Evolutionary conservation across 2,329 filamentous ascomycete species (phyloP).

Genomic region (Penicillium digitatum): DNA sequence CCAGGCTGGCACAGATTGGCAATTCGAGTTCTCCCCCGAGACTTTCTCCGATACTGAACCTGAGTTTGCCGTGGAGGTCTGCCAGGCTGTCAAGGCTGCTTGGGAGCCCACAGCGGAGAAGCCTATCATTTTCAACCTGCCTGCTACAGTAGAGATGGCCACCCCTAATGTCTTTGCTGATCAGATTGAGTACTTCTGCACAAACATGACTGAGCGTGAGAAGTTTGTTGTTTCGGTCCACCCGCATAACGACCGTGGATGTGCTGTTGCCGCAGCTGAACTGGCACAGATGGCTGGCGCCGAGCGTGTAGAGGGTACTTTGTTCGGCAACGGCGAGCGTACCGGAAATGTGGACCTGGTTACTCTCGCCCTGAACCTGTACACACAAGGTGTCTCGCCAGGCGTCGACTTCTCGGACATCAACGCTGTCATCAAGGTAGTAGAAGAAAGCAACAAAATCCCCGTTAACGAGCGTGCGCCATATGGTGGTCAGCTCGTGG

Average conservation of each 20-base stretch:
- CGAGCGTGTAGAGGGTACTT: conserved; percentile 86
- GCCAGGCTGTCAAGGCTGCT: conserved; percentile 87
- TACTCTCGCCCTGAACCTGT: conserved; percentile 86
- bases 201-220: conserved; percentile 75
- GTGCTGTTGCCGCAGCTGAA: conserved; percentile 83
- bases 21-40: conserved; percentile 50
- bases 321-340: conserved; percentile 92
- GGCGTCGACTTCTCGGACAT: conserved; percentile 90
- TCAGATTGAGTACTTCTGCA: conserved; percentile 93
- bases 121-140: conserved; percentile 93
- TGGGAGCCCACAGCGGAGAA: conserved; percentile 78
- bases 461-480: conserved; percentile 84
- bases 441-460: conserved; percentile 92
- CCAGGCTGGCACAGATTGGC: conserved; percentile 54
- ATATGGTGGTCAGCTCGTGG: conserved; percentile 62
- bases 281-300: conserved; percentile 95
- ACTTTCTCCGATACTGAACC: conserved; percentile 85
- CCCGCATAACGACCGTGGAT: conserved; percentile 91
- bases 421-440: conserved; percentile 76
- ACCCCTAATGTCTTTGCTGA: conserved; percentile 96
- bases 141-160: conserved; percentile 90
- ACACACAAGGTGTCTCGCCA: conserved; percentile 84
- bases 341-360: conserved; percentile 95
- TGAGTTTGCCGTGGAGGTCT: conserved; percentile 77
- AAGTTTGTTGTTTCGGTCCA: conserved; percentile 87